These are phyloP conservation scores for Paraphysoderma sedebokerense DNA, from an alignment of 371 early-diverging fungal species.

Conservation along the genomic window DNA sequence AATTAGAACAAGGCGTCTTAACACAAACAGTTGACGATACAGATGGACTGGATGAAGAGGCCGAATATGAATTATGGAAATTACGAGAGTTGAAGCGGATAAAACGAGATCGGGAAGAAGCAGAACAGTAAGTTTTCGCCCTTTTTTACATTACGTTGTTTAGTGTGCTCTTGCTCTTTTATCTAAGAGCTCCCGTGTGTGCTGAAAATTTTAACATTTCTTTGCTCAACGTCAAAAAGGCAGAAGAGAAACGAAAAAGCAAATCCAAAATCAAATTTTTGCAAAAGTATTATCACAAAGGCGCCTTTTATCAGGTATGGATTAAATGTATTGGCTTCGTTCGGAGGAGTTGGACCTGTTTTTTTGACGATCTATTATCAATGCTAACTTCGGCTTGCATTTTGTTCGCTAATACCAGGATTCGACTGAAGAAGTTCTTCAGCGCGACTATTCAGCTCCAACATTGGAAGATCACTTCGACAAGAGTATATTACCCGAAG, in stretches of 20 bases:
- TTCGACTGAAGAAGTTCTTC: constrained; percentile 34
- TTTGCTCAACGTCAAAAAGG: constrained; percentile 18
- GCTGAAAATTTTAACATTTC: no score
- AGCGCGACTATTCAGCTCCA: constrained; percentile 53
- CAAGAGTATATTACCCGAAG: constrained; percentile 50
- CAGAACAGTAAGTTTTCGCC: constrained; percentile 1
- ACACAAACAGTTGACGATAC: constrained; percentile 64
- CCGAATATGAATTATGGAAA: constrained; percentile 81
- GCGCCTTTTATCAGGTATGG: constrained; percentile 59
- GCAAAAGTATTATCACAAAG: constrained; percentile 78
- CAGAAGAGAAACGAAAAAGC: constrained; percentile 28
- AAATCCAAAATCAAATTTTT: constrained; percentile 25
- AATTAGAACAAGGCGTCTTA: constrained; percentile 3
- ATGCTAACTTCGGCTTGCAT: not conserved
- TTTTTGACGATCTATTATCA: not conserved
- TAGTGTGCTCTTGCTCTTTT: no score
- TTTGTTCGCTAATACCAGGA: constrained; percentile 12
- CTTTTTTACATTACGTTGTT: no score
- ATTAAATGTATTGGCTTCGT: not conserved
- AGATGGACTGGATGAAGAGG: constrained; percentile 67
- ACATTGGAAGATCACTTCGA: constrained; percentile 48
- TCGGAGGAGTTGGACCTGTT: not conserved
- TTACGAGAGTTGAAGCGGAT: constrained; percentile 77
- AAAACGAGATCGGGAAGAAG: constrained; percentile 65
- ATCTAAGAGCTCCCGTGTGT: no score